Percentiles rank a stretch among this genome's conserved stretches.
Evolutionary conservation across 1,284 basidiomycete genomes (phyloP).

Genomic region (Melampsora americana): DNA sequence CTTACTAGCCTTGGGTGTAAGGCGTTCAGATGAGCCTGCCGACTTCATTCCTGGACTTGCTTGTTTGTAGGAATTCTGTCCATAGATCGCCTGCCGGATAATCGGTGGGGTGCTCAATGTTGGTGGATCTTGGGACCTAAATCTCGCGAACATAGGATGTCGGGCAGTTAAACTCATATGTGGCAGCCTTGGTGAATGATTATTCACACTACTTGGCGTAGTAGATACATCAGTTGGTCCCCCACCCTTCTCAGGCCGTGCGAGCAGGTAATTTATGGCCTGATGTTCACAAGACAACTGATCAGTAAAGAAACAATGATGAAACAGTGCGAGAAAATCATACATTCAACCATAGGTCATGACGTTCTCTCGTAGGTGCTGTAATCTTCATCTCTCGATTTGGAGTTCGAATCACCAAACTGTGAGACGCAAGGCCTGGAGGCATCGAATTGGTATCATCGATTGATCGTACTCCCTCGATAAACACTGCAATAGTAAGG

Average conservation of each 20-base stretch:
- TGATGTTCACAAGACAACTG: conserved; percentile 51
- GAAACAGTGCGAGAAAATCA: conserved; percentile 45
- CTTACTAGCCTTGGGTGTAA: conserved; percentile 43
- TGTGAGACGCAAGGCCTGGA: conserved; percentile 85
- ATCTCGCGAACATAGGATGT: conserved; percentile 66
- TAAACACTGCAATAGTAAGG: conserved; percentile 71
- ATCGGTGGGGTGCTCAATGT: conserved; percentile 66
- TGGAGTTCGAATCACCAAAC: conserved; percentile 85
- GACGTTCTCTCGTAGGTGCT: conserved; percentile 84
- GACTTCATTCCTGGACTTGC: conserved; percentile 14
- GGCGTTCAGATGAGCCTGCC: conserved; percentile 23
- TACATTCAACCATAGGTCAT: conserved; percentile 87
- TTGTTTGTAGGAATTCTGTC: not conserved
- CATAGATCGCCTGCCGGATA: conserved; percentile 40
- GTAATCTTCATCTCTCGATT: conserved; percentile 97
- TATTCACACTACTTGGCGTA: conserved; percentile 38
- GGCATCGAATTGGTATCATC: conserved; percentile 90
- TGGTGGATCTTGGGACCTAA: conserved; percentile 57
- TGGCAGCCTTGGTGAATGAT: conserved; percentile 46
- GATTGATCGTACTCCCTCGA: conserved; percentile 82
- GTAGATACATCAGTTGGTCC: conserved; percentile 54
- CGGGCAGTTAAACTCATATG: conserved; percentile 64
- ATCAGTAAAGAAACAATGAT: conserved; percentile 17
- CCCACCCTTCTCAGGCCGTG: conserved; percentile 62
- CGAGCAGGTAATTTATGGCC: conserved; percentile 78